phyloP scores from a whole-genome alignment of 192 early-diverging fungal genomes.

The Coemansia reversa region DNA sequence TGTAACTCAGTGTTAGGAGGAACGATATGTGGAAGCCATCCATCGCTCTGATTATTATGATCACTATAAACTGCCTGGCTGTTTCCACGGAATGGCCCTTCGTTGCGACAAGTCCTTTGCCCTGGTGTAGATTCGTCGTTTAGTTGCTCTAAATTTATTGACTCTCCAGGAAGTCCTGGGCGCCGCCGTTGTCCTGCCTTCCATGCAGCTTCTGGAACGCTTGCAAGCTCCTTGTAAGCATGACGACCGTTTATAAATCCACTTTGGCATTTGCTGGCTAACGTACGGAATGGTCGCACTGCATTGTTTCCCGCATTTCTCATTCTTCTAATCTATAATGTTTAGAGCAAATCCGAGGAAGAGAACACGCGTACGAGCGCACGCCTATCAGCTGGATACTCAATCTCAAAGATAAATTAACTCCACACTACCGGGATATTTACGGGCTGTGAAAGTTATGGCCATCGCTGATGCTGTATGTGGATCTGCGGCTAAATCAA shows the following conservation, averaged over 20 bases:
- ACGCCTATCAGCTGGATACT: not conserved
- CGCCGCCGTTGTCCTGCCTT: constrained; percentile 9
- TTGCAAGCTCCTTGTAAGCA: constrained; percentile 19
- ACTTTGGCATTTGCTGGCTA: not conserved
- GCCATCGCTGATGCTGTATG: not conserved
- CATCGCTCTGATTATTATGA: not conserved
- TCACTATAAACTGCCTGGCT: constrained; percentile 7
- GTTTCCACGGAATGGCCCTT: constrained; percentile 21
- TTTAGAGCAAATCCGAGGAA: not conserved
- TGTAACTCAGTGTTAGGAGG: constrained; percentile 23
- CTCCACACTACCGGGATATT: not conserved
- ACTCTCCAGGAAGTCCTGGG: not conserved
- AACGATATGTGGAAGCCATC: constrained; percentile 16
- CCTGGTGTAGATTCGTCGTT: not conserved
- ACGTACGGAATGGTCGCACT: not conserved
- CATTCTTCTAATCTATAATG: not conserved
- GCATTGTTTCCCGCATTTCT: not conserved
- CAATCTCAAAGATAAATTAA: not conserved
- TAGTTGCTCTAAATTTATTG: not conserved
- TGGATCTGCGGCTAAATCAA: not conserved
- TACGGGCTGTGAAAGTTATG: not conserved
- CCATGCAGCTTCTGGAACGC: constrained; percentile 21
- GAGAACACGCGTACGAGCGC: not conserved
- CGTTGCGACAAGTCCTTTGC: not conserved
- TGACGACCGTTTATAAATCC: not conserved